Evolutionary conservation across 2,329 filamentous ascomycete genomes (phyloP).

Genomic region (Penicillium janthinellum): DNA sequence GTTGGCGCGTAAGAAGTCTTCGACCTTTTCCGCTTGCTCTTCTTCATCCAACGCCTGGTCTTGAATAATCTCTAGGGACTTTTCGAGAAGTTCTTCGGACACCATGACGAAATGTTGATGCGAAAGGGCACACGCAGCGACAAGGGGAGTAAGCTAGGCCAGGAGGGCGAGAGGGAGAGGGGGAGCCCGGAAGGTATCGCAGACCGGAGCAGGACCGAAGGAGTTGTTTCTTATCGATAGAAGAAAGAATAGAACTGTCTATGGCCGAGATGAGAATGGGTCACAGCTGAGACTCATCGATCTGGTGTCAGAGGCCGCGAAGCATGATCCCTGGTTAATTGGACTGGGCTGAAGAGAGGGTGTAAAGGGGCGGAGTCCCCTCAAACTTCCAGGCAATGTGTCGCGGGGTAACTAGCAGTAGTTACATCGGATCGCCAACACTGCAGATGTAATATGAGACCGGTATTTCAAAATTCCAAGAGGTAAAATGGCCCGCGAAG

Average conservation of each 20-base stretch:
- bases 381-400: background rate
- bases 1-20: conserved; percentile 79
- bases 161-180: conserved; percentile 6
- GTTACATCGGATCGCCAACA: conserved; percentile 36
- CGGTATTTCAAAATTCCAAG: background rate
- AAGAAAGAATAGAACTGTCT: background rate
- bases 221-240: background rate
- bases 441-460: background rate
- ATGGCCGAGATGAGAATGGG: background rate
- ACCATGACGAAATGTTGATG: conserved; percentile 65
- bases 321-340: conserved; percentile 21
- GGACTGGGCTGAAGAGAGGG: background rate
- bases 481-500: conserved; percentile 9
- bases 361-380: conserved; percentile 10
- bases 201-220: background rate
- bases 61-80: conserved; percentile 85
- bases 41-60: conserved; percentile 84
- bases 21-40: conserved; percentile 89
- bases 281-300: background rate
- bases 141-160: conserved; percentile 10
- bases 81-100: conserved; percentile 87
- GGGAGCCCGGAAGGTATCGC: background rate
- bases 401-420: conserved; percentile 19
- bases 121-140: conserved; percentile 8
- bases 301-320: conserved; percentile 17